Conservation (phyloP, 345 rosid genomes). For the Odontarrhena argentea region DNA sequence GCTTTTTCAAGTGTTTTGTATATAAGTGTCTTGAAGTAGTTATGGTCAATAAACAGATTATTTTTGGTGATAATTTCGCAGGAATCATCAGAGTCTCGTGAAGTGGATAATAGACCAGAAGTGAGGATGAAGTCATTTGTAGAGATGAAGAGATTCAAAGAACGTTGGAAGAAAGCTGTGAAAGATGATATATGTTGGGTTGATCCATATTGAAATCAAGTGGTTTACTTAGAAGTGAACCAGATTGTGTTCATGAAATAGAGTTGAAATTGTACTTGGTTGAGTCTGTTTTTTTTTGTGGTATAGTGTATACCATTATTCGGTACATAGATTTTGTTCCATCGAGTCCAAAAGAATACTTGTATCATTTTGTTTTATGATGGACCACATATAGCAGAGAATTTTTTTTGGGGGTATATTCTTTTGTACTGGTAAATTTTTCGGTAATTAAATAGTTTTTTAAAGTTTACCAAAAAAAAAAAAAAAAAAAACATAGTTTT, state of each 20-base stretch:
- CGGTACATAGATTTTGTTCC: conserved; percentile 31
- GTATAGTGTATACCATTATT: conserved; percentile 22
- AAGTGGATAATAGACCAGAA: conserved; percentile 62
- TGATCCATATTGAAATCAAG: conserved; percentile 56
- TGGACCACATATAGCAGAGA: conserved; percentile 16
- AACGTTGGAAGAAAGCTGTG: conserved; percentile 72
- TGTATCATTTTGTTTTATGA: conserved; percentile 5
- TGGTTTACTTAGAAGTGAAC: conserved; percentile 17
- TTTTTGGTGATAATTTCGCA: conserved; percentile 35
- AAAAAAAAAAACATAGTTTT: too few species aligned
- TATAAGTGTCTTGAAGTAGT: conserved; percentile 23
- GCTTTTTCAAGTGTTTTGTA: conserved; percentile 9
- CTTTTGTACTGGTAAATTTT: background rate
- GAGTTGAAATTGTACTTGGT: conserved; percentile 18
- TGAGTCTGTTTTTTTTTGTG: conserved; percentile 9
- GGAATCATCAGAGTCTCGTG: conserved; percentile 45
- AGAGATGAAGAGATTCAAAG: conserved; percentile 70
- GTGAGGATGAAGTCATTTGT: conserved; percentile 71
- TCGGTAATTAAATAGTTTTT: background rate
- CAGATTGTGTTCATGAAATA: background rate
- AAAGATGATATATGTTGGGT: conserved; percentile 78
- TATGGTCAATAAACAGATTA: background rate
- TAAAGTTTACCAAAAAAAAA: too few species aligned
- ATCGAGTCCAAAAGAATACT: background rate
- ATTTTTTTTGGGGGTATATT: too few species aligned